Conservation (phyloP, 116 monocot species). For the Zostera marina region DNA sequence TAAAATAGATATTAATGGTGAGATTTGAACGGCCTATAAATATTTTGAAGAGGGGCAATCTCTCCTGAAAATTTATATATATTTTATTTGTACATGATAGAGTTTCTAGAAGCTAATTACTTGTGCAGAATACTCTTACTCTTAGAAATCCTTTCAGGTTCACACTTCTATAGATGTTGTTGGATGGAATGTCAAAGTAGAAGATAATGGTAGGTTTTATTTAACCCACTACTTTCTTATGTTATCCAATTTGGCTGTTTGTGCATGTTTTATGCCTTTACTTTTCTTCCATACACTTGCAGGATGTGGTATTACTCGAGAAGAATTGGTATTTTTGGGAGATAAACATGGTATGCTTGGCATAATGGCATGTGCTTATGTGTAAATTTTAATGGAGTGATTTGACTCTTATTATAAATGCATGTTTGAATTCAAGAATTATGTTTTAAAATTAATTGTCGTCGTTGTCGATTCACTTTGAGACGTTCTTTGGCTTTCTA, state of each 20-base stretch:
- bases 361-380: neutral
- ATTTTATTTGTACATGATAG: neutral
- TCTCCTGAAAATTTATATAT: too few species aligned
- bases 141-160: slow-evolving; percentile 38
- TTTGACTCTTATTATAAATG: neutral
- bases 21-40: too few species aligned
- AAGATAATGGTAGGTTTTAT: slow-evolving; percentile 64
- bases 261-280: neutral
- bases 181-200: slow-evolving; percentile 61
- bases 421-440: neutral
- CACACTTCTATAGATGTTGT: slow-evolving; percentile 34
- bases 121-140: neutral
- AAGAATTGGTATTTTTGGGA: slow-evolving; percentile 64
- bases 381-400: neutral
- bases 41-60: too few species aligned
- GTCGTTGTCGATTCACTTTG: neutral
- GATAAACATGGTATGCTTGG: slow-evolving; percentile 50
- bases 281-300: slow-evolving; percentile 7
- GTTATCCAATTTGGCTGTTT: neutral
- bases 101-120: neutral
- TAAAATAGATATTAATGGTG: too few species aligned
- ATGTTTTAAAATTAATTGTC: neutral
- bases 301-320: slow-evolving; percentile 86
- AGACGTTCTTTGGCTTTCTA: neutral
- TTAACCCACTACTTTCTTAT: slow-evolving; percentile 5